These are phyloP conservation scores for Spathaspora sp. DNA, from an alignment of 805 yeast species.

Conservation along the genomic window DNA sequence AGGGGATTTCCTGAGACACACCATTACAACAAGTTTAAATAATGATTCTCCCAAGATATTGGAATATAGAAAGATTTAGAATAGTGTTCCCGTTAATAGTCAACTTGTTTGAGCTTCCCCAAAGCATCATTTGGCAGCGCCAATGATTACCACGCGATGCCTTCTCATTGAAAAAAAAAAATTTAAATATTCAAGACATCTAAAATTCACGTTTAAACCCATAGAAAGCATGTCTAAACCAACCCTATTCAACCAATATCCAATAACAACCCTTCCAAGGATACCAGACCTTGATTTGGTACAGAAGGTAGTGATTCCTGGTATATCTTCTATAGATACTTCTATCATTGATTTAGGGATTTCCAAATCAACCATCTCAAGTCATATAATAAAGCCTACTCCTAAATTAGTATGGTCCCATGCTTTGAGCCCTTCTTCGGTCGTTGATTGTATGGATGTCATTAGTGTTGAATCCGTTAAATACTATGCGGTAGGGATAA, in stretches of 20 bases:
- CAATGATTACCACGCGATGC: conserved; percentile 2
- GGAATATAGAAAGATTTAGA: too few species aligned
- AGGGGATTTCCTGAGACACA: background rate
- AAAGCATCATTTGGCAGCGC: background rate
- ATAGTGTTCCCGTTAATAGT: too few species aligned
- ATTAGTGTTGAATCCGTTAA: conserved; percentile 8
- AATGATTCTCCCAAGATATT: too few species aligned
- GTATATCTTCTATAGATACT: conserved; percentile 18
- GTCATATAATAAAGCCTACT: conserved; percentile 50
- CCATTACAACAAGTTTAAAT: background rate
- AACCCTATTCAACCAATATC: conserved; percentile 25
- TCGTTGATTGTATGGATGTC: conserved; percentile 40
- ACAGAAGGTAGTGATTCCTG: conserved; percentile 22
- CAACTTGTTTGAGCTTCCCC: background rate
- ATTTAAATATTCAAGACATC: background rate
- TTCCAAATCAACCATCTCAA: conserved; percentile 50
- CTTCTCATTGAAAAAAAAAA: conserved; percentile 1
- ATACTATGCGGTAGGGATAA: conserved; percentile 36
- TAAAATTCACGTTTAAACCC: background rate
- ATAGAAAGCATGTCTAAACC: conserved; percentile 9
- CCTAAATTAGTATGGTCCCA: conserved; percentile 57
- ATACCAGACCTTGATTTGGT: conserved; percentile 24
- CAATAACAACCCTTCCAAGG: conserved; percentile 30
- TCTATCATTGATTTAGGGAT: conserved; percentile 47
- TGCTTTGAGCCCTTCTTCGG: conserved; percentile 46